A percentile compares a stretch with the other conserved stretches of the same genome.
Evolutionary conservation across 495 filamentous ascomycete genomes (phyloP).

Genomic region (Aspergillus avenaceus): DNA sequence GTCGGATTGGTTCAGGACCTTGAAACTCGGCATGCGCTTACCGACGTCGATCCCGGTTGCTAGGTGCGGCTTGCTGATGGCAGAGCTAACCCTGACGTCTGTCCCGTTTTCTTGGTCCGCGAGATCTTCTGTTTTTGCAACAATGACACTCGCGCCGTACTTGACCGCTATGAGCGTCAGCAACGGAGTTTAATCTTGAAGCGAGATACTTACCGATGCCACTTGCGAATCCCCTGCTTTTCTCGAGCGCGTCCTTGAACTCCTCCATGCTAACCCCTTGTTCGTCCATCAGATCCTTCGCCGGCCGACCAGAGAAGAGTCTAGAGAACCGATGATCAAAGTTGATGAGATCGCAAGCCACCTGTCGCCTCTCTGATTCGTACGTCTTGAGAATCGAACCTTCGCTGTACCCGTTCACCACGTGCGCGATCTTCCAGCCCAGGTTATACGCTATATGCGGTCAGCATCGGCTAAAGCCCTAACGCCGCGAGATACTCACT

Average conservation of each 20-base stretch:
- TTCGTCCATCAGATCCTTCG: neutral
- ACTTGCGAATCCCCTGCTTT: neutral
- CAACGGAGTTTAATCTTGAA: neutral
- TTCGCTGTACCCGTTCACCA: slow-evolving; percentile 48
- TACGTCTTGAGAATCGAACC: slow-evolving; percentile 59
- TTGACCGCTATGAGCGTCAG: slow-evolving; percentile 48
- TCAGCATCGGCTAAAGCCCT: no score
- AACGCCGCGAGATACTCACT: no score
- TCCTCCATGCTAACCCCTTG: neutral
- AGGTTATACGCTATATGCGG: slow-evolving; percentile 72
- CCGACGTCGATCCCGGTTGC: slow-evolving; percentile 43
- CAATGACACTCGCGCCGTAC: slow-evolving; percentile 17
- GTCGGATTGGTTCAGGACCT: slow-evolving; percentile 54
- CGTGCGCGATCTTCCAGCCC: slow-evolving; percentile 68
- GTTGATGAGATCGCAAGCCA: slow-evolving; percentile 63
- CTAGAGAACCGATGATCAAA: slow-evolving; percentile 59
- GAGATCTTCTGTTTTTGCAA: slow-evolving; percentile 2
- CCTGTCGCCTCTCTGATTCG: slow-evolving; percentile 53
- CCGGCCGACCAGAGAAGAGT: neutral
- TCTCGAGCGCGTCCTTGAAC: slow-evolving; percentile 6
- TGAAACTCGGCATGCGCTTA: slow-evolving; percentile 48
- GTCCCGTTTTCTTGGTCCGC: neutral
- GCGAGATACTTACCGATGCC: neutral
- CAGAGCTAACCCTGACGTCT: neutral
- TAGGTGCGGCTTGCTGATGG: slow-evolving; percentile 26